Evolutionary conservation across 2,329 filamentous ascomycete species (phyloP), one percentile per base, ranked within the genome.

Genomic region (Venturia carpophila): DNA sequence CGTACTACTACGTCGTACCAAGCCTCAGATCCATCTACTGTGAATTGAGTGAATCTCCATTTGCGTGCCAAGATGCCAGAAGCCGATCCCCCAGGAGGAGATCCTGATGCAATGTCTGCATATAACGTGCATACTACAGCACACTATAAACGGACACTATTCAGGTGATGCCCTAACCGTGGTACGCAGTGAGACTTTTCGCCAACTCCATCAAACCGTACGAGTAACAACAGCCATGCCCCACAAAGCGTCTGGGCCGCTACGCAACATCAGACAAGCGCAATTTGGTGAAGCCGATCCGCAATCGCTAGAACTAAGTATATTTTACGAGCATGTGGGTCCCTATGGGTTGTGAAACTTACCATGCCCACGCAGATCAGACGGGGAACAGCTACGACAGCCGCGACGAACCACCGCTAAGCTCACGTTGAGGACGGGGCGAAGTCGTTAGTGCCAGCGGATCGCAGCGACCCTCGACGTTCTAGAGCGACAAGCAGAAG

Each of bases 161-260:
- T 27, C 27, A 7, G 30, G 17, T 37, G 30, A 37, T n/a, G 52
- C 52, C 52, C 52, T 58, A 10, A n/a, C 13, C 52, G 37, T 58
- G n/a, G 13, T 56, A n/a, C n/a, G n/a, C n/a, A 56, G 27, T 47
- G 21, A 21, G n/a, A 47, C 30, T 19, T 2, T 27, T 55, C 24
- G 49, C 30, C 27, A 19, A 58, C 30, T n/a, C n/a, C 27, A 58
- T 58, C 52, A 58, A 58, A 58, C 30, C 52, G 37, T 19, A 27
- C 37, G 52, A 58, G 52, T 58, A n/a, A 58, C 52, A 58, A 24
- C n/a, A n/a, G 52, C 37, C 30, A n/a, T 37, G 52, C 52, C 27
- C 27, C 52, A n/a, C 52, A 39, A 37, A 37, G 2, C 6, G n/a
- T n/a, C 9, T 19, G 17, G 27, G 30, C 30, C 1, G 52, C 52